A percentile compares a stretch with the other conserved stretches of the same genome.
Conservation (phyloP, 2,329 filamentous ascomycete genomes). For the Cladosporium velox region DNA sequence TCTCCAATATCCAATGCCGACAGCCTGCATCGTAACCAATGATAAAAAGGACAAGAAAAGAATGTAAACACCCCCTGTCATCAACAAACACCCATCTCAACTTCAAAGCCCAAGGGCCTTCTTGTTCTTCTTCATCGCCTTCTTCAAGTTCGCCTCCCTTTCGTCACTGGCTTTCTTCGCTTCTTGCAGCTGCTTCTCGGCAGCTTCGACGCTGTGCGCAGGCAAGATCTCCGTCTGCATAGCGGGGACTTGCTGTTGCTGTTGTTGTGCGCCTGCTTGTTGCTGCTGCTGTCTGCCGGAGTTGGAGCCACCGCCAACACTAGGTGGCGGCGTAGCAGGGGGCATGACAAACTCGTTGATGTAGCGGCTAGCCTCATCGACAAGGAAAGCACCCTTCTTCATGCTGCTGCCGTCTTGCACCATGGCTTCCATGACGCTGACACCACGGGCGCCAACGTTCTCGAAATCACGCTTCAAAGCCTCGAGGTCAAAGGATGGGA, state of each 20-base stretch:
- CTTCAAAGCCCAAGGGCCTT: conserved; percentile 31
- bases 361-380: conserved; percentile 41
- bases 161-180: conserved; percentile 38
- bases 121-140: conserved; percentile 41
- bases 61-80: background rate
- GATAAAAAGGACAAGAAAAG: conserved; percentile 1
- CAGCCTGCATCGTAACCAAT: background rate
- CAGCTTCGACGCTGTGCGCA: conserved; percentile 32
- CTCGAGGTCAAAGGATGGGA: conserved; percentile 37
- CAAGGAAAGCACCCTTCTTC: conserved; percentile 42
- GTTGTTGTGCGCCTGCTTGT: conserved; percentile 3
- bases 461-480: conserved; percentile 33
- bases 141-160: conserved; percentile 36
- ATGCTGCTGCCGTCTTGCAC: conserved; percentile 39
- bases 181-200: conserved; percentile 36
- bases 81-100: background rate
- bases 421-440: conserved; percentile 42
- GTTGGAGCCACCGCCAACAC: conserved; percentile 20
- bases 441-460: conserved; percentile 33
- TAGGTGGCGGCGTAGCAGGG: conserved; percentile 36
- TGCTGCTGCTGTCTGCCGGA: conserved; percentile 15
- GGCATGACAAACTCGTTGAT: conserved; percentile 44
- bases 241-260: conserved; percentile 18
- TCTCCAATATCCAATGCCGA: background rate
- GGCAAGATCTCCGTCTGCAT: conserved; percentile 14